Base-by-base conservation (phyloP, 352 stramenopile genomes). In the Phytophthora idaei region DNA sequence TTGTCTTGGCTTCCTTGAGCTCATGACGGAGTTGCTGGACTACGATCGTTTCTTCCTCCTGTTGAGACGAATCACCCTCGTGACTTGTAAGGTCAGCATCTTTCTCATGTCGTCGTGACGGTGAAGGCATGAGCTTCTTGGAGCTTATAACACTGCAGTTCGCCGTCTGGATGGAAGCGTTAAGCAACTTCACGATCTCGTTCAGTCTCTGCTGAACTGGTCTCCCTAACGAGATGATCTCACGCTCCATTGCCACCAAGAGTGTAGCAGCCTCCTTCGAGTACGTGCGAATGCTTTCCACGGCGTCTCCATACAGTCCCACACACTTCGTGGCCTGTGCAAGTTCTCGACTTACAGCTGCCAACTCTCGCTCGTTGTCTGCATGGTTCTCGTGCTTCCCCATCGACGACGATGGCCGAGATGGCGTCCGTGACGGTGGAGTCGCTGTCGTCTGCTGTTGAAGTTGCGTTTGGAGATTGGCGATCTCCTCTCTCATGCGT, bases 401-500 rank as follows among this genome's bases (percentile, higher is more conserved):
- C 6, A 57, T 32, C 5, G 67, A 70, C 3, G 41, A 64, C 21
- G 46, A 31, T 31, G 57, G 53, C 39, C 50, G 60, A 44, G 69
- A 69, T 8, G 61, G 45, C 10, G 37, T 31, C 2, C 56, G 70
- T 44, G 61, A 63, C 17, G 71, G 52, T 12, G 73, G 61, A 10
- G 57, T 37, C 11, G 58, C 53, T 15, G 57, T 76, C 32, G 81
- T 71, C 46, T 90, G 76, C 25, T 81, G 72, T 45, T 88, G 75
- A 0, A 93, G 51, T 64, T 93, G 80, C 4, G 73, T 87, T 51
- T 95, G 84, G 7, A 95, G 49, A 65, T 83, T 71, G 9, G 78
- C 73, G 29, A 94, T 95, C 55, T 95, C 86, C 45, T 89, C 70
- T 51, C 81, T 88, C 88, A 94, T 94, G 15, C 84, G 85, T 21